These are phyloP conservation scores for Nelumbo lutea DNA, from an alignment of 164 flowering plant species.

Conservation along the genomic window DNA sequence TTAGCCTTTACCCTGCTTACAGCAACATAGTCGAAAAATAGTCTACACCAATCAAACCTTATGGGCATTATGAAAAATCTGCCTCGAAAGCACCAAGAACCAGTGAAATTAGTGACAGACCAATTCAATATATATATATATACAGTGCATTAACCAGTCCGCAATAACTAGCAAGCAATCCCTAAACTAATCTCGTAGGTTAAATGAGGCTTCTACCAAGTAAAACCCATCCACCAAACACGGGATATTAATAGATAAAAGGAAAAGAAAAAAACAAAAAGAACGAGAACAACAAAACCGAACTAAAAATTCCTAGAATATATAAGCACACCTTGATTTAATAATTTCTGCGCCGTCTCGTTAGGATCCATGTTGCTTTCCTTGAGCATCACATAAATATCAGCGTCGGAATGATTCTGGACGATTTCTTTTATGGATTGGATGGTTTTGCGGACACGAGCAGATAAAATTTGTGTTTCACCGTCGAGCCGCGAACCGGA, in stretches of 20 bases:
- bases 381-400: constrained; percentile 62
- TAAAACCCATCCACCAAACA: background rate
- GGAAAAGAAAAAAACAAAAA: background rate
- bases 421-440: constrained; percentile 76
- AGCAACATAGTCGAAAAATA: too few species aligned
- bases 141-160: too few species aligned
- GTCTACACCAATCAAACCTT: too few species aligned
- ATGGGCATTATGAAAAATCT: too few species aligned
- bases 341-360: constrained; percentile 71
- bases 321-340: constrained; percentile 58
- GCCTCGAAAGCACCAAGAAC: too few species aligned
- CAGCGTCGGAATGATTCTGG: constrained; percentile 74
- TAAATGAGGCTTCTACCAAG: background rate
- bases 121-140: too few species aligned
- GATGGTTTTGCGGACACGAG: constrained; percentile 50
- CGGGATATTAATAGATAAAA: background rate
- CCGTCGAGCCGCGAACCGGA: constrained; percentile 38
- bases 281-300: background rate
- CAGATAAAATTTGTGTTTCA: constrained; percentile 35
- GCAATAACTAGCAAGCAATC: background rate
- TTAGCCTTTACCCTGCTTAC: too few species aligned
- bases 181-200: constrained; percentile 1
- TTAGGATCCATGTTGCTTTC: constrained; percentile 88
- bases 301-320: background rate
- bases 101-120: too few species aligned